These are phyloP conservation scores for Magnolia kwangsiensis DNA, from an alignment of 164 flowering plant species.

Conservation along the genomic window DNA sequence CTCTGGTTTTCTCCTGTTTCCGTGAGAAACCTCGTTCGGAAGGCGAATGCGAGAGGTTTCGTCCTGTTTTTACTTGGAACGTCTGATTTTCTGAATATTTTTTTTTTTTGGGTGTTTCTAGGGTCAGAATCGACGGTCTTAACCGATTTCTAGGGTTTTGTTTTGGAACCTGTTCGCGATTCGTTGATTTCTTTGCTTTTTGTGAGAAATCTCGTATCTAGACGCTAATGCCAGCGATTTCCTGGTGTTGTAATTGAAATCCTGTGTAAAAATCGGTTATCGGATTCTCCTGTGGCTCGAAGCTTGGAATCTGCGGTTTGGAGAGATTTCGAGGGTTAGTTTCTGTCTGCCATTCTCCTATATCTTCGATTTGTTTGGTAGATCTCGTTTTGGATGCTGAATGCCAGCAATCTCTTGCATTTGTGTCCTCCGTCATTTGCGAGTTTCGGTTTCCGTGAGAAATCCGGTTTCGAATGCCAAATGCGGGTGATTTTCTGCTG, in stretches of 20 bases:
- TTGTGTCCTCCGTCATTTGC: neutral
- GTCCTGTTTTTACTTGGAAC: neutral
- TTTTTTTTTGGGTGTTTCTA: neutral
- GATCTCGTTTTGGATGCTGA: neutral
- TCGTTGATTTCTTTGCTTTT: neutral
- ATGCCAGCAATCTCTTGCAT: neutral
- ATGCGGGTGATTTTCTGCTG: neutral
- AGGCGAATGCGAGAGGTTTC: slow-evolving; percentile 1
- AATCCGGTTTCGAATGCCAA: neutral
- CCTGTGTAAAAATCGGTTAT: neutral
- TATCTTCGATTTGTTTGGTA: neutral
- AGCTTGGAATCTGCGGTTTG: neutral
- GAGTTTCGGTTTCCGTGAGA: neutral
- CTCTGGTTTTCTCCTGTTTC: neutral
- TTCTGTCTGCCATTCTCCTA: neutral
- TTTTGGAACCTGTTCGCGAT: neutral
- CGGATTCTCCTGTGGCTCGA: neutral
- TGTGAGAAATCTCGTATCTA: neutral
- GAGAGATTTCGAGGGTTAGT: neutral
- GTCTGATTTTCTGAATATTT: neutral
- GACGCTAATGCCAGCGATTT: neutral
- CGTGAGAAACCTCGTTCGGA: neutral
- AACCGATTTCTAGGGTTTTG: slow-evolving; percentile 15
- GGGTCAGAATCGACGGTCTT: neutral
- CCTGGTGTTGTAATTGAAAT: neutral